phyloP scores from a whole-genome alignment of 306 rosid genomes.

The Datisca glomerata region DNA sequence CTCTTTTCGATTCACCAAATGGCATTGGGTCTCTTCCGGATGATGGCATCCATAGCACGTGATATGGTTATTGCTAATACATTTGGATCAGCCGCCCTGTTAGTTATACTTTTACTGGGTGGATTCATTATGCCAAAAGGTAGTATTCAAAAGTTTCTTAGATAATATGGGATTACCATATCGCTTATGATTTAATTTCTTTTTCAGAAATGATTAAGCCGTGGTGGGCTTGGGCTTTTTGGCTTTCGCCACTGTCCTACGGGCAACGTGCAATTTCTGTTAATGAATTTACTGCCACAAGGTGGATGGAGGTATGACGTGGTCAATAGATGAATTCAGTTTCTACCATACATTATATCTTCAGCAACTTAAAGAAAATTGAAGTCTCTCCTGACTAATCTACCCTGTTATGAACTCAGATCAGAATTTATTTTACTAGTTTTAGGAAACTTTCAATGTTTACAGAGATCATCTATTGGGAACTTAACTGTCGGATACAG shows the following conservation, averaged over 20 bases:
- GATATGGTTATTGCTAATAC: conserved; percentile 87
- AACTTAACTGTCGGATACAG: conserved; percentile 42
- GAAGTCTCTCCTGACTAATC: too few relatives aligned
- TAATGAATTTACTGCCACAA: conserved; percentile 69
- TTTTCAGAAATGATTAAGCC: conserved; percentile 57
- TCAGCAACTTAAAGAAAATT: too few relatives aligned
- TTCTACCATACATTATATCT: too few relatives aligned
- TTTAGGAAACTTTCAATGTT: conserved; percentile 6
- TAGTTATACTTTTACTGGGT: conserved; percentile 54
- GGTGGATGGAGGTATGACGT: conserved; percentile 73
- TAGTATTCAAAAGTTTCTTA: conserved; percentile 11
- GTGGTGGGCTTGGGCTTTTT: conserved; percentile 86
- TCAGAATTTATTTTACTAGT: too few relatives aligned
- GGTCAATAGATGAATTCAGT: too few relatives aligned
- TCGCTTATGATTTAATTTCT: conserved; percentile 6
- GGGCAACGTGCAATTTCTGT: conserved; percentile 70
- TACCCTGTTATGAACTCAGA: too few relatives aligned
- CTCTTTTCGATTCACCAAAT: conserved; percentile 76
- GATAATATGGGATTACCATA: not conserved
- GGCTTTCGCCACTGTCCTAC: conserved; percentile 78
- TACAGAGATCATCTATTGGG: conserved; percentile 44
- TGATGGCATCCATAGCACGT: conserved; percentile 64
- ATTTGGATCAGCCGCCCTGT: conserved; percentile 72
- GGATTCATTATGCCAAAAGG: conserved; percentile 89
- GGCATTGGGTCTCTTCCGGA: conserved; percentile 84